These are phyloP conservation scores for Flaveria sonorensis DNA, from an alignment of 129 eudicot genomes.

Conservation along the genomic window DNA sequence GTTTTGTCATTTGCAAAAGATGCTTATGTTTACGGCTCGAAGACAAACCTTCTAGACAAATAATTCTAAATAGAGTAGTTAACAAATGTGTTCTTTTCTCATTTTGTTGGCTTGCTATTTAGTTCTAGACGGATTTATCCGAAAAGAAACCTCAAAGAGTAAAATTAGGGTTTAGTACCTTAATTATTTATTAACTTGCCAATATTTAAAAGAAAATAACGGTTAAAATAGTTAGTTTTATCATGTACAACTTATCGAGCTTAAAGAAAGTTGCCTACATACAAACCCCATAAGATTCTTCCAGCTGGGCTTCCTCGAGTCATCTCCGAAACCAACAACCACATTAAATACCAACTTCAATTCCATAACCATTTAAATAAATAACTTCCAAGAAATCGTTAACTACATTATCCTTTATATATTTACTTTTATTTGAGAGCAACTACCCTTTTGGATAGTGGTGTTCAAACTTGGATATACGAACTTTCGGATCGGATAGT, in stretches of 20 bases:
- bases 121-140: neutral
- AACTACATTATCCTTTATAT: neutral
- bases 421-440: neutral
- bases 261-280: neutral
- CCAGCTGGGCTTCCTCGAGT: constrained; percentile 31
- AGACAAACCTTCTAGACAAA: neutral
- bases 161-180: neutral
- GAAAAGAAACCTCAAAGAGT: neutral
- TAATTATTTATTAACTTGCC: neutral
- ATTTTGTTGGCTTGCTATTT: neutral
- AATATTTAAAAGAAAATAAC: neutral
- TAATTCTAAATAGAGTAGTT: neutral
- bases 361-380: constrained; percentile 1
- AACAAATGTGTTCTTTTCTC: neutral
- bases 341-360: constrained; percentile 18
- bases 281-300: constrained; percentile 25
- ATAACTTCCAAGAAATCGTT: no score
- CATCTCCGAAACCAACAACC: constrained; percentile 26
- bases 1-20: neutral
- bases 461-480: no score
- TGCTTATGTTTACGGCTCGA: neutral
- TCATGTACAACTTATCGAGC: neutral
- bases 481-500: no score
- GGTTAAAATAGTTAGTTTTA: neutral
- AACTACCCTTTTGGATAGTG: no score